A percentile compares a stretch with the other conserved stretches of the same genome.
Evolutionary conservation across 768 basidiomycete species (phyloP).

Genomic region (Tylopilus sp.): DNA sequence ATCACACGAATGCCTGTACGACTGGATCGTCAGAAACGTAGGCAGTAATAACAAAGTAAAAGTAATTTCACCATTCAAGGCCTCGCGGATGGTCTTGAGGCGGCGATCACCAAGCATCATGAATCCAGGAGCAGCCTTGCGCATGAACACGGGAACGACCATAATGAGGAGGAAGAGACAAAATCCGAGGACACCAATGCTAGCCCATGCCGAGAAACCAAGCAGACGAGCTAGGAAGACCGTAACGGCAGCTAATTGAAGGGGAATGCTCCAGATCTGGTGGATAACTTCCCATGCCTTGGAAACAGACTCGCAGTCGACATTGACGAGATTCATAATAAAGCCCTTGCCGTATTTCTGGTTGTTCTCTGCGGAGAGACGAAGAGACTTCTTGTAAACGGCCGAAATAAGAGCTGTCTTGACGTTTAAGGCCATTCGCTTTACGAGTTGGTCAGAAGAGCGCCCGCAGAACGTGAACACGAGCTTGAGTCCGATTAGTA

Average conservation of each 20-base stretch:
- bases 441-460: slow-evolving; percentile 28
- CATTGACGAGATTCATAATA: slow-evolving; percentile 30
- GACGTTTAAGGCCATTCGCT: slow-evolving; percentile 28
- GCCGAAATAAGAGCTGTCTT: slow-evolving; percentile 29
- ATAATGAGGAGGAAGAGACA: slow-evolving; percentile 25
- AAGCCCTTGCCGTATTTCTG: slow-evolving; percentile 27
- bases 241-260: slow-evolving; percentile 23
- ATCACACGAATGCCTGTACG: slow-evolving; percentile 23
- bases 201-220: slow-evolving; percentile 28
- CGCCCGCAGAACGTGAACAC: slow-evolving; percentile 26
- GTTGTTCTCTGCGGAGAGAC: slow-evolving; percentile 24
- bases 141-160: slow-evolving; percentile 32
- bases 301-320: slow-evolving; percentile 29
- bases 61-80: slow-evolving; percentile 22
- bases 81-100: slow-evolving; percentile 27
- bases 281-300: slow-evolving; percentile 28
- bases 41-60: not conserved
- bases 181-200: slow-evolving; percentile 25
- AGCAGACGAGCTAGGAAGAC: slow-evolving; percentile 25
- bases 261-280: slow-evolving; percentile 27
- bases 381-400: slow-evolving; percentile 31
- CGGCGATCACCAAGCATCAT: slow-evolving; percentile 27
- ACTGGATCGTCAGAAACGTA: not conserved
- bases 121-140: slow-evolving; percentile 28
- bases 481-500: slow-evolving; percentile 26